These are phyloP conservation scores for Fusarium robinianum DNA, from an alignment of 2,329 filamentous ascomycete genomes.

Conservation along the genomic window DNA sequence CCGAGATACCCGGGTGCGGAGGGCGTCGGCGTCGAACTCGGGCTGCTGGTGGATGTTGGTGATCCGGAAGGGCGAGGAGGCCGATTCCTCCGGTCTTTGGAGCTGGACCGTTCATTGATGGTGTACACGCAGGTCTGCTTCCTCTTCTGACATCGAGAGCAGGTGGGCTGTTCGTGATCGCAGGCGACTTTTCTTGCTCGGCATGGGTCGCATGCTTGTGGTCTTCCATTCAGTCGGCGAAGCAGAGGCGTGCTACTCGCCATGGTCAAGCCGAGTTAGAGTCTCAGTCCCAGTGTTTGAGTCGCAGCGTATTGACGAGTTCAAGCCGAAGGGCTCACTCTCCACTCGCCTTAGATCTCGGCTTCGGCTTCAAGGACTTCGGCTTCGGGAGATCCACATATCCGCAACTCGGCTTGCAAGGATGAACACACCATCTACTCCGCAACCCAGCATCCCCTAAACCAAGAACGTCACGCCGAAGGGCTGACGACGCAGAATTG, in stretches of 20 bases:
- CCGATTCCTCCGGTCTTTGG: constrained; percentile 22
- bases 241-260: constrained; percentile 22
- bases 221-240: constrained; percentile 37
- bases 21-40: constrained; percentile 25
- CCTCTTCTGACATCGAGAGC: constrained; percentile 45
- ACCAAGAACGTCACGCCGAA: constrained; percentile 27
- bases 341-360: constrained; percentile 9
- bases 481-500: constrained; percentile 23
- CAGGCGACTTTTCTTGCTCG: constrained; percentile 50
- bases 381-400: constrained; percentile 5
- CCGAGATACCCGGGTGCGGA: constrained; percentile 47
- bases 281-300: too few species aligned
- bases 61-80: constrained; percentile 4
- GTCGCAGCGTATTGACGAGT: constrained; percentile 6
- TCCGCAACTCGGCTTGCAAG: constrained; percentile 5
- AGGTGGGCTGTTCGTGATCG: constrained; percentile 48
- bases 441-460: constrained; percentile 6
- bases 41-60: neutral
- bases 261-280: constrained; percentile 15
- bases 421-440: neutral
- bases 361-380: constrained; percentile 22
- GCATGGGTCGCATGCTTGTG: constrained; percentile 44
- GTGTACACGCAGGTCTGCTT: constrained; percentile 46
- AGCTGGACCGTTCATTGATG: constrained; percentile 23
- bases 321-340: constrained; percentile 11